Base-by-base conservation (phyloP, 2,329 filamentous ascomycete genomes). In the Stromatinia cepivora region DNA sequence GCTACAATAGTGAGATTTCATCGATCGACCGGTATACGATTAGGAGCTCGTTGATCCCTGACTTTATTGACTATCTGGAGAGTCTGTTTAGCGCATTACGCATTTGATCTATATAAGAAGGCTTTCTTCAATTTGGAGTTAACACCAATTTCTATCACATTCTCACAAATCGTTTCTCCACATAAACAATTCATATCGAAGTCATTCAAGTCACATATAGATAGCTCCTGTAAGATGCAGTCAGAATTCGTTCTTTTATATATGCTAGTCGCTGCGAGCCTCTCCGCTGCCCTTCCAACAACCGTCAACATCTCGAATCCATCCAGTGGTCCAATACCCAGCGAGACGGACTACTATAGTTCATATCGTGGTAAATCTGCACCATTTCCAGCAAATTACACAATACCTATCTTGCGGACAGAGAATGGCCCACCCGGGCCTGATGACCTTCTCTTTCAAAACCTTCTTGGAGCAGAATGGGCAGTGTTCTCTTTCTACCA, bases 401-500 rank as follows among this genome's bases (percentile, higher is more conserved):
- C 77, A 9, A 75, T 74, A 66, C 74, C 79, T 17, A 75, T 81
- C 61, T 66, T 79, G 1, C 73, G 76, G 13, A 79, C 76, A 1
- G 69, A 67, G 1, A 71, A 67, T 11, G 79, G 77, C 1, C 71
- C 77, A n/a, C 75, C 79, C 0, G 81, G 75, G 2, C 74, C 75
- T 5, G 81, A 83, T 61, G 81, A 83, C 67, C 70, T 79, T 13
- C 77, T 83, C 17, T 83, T 79, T 73, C 82, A 83, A 73, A 83
- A 83, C 69, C 77, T 84, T 3, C 77, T 82, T 1, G 74, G 76
- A 34, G 81, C 81, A 22, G 82, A 83, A 74, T 83, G 81, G 82
- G 74, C 79, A 31, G 81, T 83, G 71, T 84, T 79, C 74, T 74
- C 73, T 52, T 83, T 84, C 74, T 83, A 84, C 74, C 78, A 83